Conservation (phyloP, 352 stramenopile species). For the Pythium aphanidermatum region DNA sequence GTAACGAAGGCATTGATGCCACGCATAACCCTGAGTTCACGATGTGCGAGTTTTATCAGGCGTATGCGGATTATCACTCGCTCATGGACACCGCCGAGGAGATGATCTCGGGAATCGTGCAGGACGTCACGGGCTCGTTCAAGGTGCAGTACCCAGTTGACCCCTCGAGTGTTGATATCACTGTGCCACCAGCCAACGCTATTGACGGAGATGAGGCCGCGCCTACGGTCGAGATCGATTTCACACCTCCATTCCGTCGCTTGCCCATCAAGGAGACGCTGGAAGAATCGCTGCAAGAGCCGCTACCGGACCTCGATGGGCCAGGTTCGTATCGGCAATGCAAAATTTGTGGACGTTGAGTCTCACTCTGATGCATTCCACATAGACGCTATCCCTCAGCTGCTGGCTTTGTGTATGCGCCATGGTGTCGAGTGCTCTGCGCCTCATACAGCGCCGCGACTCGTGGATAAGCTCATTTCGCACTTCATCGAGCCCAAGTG, state of each 20-base stretch:
- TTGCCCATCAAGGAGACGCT: conserved; percentile 96
- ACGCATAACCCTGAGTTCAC: conserved; percentile 99
- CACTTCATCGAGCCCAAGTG: conserved; percentile 95
- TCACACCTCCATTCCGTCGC: conserved; percentile 96
- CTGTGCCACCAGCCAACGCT: not conserved
- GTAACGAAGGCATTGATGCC: conserved; percentile 97
- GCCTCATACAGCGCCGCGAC: conserved; percentile 92
- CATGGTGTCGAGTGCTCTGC: conserved; percentile 88
- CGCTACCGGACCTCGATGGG: conserved; percentile 59
- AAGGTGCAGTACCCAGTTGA: conserved; percentile 93
- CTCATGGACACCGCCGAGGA: conserved; percentile 98
- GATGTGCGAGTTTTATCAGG: conserved; percentile 98
- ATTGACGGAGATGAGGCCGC: conserved; percentile 8
- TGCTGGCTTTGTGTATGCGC: conserved; percentile 84
- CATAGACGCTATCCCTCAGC: conserved; percentile 56
- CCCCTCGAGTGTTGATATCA: too few relatives aligned
- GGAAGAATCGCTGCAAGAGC: conserved; percentile 83
- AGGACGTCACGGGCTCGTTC: conserved; percentile 94
- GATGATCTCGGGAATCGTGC: conserved; percentile 94
- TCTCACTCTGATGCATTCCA: conserved; percentile 1
- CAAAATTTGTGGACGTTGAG: too few relatives aligned
- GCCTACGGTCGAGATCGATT: conserved; percentile 92
- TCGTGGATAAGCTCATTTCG: conserved; percentile 97
- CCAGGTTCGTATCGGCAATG: conserved; percentile 33
- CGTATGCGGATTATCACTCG: conserved; percentile 98